phyloP scores from a whole-genome alignment of 176 grass and related monocot species.

The Bonia amplexicaulis region DNA sequence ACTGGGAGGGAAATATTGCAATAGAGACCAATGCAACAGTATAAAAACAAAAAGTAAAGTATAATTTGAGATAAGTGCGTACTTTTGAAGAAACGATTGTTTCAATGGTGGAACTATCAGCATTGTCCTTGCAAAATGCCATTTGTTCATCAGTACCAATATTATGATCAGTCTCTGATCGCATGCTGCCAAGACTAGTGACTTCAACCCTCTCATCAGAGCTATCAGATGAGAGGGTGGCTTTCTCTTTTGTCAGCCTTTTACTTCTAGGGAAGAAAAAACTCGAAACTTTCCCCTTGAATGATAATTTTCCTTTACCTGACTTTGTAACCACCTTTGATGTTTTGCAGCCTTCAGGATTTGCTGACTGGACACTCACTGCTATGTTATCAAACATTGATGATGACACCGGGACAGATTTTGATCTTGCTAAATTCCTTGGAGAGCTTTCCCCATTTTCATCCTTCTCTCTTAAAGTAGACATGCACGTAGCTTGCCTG shows the following conservation, averaged over 20 bases:
- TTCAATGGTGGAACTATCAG: constrained; percentile 22
- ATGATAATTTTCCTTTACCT: constrained; percentile 66
- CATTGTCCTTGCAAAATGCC: constrained; percentile 30
- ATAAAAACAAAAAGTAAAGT: not conserved
- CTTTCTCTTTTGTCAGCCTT: constrained; percentile 53
- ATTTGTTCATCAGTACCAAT: constrained; percentile 23
- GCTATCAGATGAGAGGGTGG: constrained; percentile 27
- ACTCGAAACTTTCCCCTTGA: constrained; percentile 77
- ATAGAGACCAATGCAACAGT: not conserved
- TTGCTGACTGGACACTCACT: constrained; percentile 21
- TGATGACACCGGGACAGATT: constrained; percentile 74
- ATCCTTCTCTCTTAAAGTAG: constrained; percentile 28
- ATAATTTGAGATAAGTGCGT: constrained; percentile 14
- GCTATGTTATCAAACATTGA: constrained; percentile 50
- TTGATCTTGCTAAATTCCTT: constrained; percentile 62
- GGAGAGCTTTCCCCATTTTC: constrained; percentile 31
- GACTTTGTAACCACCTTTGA: constrained; percentile 20
- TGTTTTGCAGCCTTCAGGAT: constrained; percentile 42
- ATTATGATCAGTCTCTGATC: constrained; percentile 4
- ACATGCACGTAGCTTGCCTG: constrained; percentile 29
- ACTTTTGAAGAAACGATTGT: constrained; percentile 36
- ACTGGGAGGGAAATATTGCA: not conserved
- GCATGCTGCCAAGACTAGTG: constrained; percentile 22
- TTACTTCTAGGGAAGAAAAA: constrained; percentile 83
- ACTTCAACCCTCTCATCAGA: constrained; percentile 8